Conservation (phyloP, 2,329 filamentous ascomycete genomes). For the Colletotrichum navitas region DNA sequence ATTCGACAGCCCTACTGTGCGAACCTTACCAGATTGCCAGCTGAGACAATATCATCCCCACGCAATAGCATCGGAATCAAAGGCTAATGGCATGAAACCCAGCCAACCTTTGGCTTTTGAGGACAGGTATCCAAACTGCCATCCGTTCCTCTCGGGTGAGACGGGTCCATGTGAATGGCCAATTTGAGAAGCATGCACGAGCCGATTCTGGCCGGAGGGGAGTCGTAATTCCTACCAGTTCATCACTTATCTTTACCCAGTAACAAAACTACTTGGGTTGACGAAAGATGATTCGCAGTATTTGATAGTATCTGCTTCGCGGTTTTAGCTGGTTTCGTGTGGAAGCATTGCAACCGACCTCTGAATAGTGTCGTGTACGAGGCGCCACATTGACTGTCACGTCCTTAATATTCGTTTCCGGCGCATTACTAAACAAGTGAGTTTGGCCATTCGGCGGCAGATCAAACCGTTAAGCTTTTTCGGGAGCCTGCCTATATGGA, state of each 20-base stretch:
- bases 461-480: slow-evolving; percentile 16
- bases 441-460: background rate
- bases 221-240: background rate
- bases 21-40: background rate
- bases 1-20: background rate
- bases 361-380: background rate
- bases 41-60: background rate
- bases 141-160: slow-evolving; percentile 29
- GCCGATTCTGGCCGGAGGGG: background rate
- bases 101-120: slow-evolving; percentile 9
- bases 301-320: background rate
- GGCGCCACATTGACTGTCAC: background rate
- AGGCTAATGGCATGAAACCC: slow-evolving; percentile 1
- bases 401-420: background rate
- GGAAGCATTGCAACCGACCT: background rate
- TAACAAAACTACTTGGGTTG: background rate
- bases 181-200: background rate
- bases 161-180: background rate
- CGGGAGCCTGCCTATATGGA: slow-evolving; percentile 9
- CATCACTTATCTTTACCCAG: background rate
- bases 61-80: background rate
- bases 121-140: slow-evolving; percentile 28
- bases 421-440: slow-evolving; percentile 5
- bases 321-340: background rate
- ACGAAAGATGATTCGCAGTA: background rate